A percentile compares a stretch with the other conserved stretches of the same genome.
These are phyloP conservation scores for Pythium myriotylum DNA, from an alignment of 352 stramenopile genomes.

Conservation along the genomic window DNA sequence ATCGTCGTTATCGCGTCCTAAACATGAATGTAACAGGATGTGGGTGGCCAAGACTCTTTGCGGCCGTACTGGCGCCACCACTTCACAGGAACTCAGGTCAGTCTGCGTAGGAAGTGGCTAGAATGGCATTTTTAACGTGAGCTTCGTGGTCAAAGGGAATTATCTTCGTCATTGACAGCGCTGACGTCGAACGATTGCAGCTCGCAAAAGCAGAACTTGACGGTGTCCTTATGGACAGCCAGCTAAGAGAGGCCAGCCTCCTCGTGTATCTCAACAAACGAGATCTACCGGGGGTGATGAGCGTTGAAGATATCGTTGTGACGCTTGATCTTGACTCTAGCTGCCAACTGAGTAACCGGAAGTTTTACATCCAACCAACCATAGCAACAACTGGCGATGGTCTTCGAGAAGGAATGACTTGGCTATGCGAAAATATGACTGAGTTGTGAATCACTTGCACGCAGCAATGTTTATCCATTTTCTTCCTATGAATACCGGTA, in stretches of 20 bases:
- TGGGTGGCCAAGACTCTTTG: slow-evolving; percentile 78
- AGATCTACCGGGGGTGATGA: slow-evolving; percentile 55
- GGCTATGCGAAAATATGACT: slow-evolving; percentile 81
- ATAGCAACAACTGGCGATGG: slow-evolving; percentile 80
- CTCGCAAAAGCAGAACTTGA: slow-evolving; percentile 76
- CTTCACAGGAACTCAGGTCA: slow-evolving; percentile 82
- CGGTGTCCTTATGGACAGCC: slow-evolving; percentile 64
- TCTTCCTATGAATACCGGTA: slow-evolving; percentile 9
- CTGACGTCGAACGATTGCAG: slow-evolving; percentile 60
- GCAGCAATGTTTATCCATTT: slow-evolving; percentile 8
- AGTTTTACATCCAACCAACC: slow-evolving; percentile 63
- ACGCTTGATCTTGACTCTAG: slow-evolving; percentile 56
- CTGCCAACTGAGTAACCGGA: slow-evolving; percentile 49
- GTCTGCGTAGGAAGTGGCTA: background rate
- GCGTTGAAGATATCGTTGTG: slow-evolving; percentile 49
- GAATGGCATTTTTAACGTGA: background rate
- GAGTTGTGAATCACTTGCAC: slow-evolving; percentile 39
- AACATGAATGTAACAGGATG: slow-evolving; percentile 44
- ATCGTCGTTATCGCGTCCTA: background rate
- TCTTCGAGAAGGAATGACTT: slow-evolving; percentile 70
- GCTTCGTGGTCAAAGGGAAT: slow-evolving; percentile 47
- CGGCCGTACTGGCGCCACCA: slow-evolving; percentile 85
- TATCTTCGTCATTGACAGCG: slow-evolving; percentile 85
- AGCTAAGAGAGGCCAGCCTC: slow-evolving; percentile 66
- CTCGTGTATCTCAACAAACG: slow-evolving; percentile 82